phyloP scores from a whole-genome alignment of 495 filamentous ascomycete species.

The Wilcoxina mikolae region DNA sequence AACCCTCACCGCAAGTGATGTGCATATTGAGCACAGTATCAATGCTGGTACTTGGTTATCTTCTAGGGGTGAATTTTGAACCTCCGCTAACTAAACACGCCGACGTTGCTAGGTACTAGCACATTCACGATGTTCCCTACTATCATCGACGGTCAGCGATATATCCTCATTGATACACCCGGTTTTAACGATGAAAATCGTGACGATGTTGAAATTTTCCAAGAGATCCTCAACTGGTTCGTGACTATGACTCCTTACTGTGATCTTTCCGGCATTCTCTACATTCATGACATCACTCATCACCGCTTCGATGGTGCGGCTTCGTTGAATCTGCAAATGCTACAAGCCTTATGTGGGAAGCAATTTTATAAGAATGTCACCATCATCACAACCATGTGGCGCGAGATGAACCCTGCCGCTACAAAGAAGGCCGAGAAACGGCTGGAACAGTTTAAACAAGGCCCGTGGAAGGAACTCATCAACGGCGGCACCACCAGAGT shows the following conservation, averaged over 20 bases:
- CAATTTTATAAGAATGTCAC: conserved; percentile 15
- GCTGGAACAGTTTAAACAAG: background rate
- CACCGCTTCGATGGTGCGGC: conserved; percentile 20
- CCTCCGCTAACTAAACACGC: too few species aligned
- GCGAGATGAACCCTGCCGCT: background rate
- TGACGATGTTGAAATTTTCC: conserved; percentile 32
- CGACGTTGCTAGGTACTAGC: conserved; percentile 6
- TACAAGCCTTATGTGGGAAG: conserved; percentile 18
- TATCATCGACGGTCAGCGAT: conserved; percentile 15
- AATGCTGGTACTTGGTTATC: too few species aligned
- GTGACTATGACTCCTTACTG: conserved; percentile 15
- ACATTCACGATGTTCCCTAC: conserved; percentile 7
- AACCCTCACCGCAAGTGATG: too few species aligned
- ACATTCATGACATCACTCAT: conserved; percentile 24
- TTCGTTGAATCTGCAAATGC: conserved; percentile 24
- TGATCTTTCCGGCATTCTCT: conserved; percentile 26
- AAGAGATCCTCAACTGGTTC: conserved; percentile 30
- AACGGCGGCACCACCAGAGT: background rate
- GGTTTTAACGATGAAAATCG: conserved; percentile 38
- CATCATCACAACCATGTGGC: conserved; percentile 22
- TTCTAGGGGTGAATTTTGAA: too few species aligned
- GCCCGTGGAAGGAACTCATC: background rate
- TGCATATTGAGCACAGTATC: too few species aligned
- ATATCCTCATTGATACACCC: conserved; percentile 37
- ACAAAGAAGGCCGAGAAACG: background rate